phyloP scores from a whole-genome alignment of 1,284 basidiomycete genomes.

The Tranzscheliella williamsii region DNA sequence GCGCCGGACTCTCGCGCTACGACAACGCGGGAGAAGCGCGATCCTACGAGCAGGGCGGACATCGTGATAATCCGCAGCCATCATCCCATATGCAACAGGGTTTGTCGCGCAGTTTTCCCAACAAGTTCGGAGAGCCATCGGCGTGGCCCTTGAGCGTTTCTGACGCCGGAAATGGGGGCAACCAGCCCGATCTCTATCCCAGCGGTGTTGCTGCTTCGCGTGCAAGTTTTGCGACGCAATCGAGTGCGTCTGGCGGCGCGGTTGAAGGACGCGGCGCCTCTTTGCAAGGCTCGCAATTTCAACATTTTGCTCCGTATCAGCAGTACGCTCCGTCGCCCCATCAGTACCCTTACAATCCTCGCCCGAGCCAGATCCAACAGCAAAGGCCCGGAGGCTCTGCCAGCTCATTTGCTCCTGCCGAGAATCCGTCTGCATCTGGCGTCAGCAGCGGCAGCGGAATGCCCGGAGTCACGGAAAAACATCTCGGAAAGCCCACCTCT shows the following conservation, averaged over 20 bases:
- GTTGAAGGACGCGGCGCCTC: too few relatives aligned
- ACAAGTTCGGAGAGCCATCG: background rate
- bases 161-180: too few relatives aligned
- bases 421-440: constrained; percentile 3
- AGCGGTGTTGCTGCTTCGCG: too few relatives aligned
- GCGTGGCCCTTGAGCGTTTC: too few relatives aligned
- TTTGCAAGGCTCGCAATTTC: constrained; percentile 12
- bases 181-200: too few relatives aligned
- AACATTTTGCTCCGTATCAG: constrained; percentile 11
- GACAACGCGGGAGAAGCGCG: constrained; percentile 2
- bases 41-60: background rate
- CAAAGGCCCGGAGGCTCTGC: constrained; percentile 26
- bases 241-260: too few relatives aligned
- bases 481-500: background rate
- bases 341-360: constrained; percentile 6
- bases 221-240: too few relatives aligned
- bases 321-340: constrained; percentile 11
- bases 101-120: background rate
- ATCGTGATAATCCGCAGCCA: background rate
- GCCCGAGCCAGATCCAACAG: constrained; percentile 10
- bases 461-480: background rate
- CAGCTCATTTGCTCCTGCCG: constrained; percentile 25
- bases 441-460: background rate
- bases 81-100: background rate
- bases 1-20: constrained; percentile 12